Percentiles rank a stretch among this genome's conserved stretches.
These are phyloP conservation scores for Pisolithus sp. DNA, from an alignment of 768 basidiomycete species.

Conservation along the genomic window DNA sequence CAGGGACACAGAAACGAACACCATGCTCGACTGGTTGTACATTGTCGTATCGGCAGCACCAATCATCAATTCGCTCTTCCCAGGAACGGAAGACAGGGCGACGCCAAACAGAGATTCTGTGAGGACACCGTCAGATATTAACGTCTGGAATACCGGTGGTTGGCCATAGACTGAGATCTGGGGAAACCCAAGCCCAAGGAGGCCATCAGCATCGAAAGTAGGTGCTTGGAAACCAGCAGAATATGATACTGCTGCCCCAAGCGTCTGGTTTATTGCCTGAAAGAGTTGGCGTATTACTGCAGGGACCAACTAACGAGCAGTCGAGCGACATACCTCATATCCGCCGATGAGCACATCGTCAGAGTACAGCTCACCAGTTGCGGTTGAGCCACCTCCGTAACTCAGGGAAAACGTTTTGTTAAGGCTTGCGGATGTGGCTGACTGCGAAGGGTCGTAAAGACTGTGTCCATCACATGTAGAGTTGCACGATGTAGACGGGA, in stretches of 20 bases:
- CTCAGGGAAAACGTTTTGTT: conserved; percentile 23
- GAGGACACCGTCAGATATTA: conserved; percentile 31
- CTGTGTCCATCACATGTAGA: conserved; percentile 27
- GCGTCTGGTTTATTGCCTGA: conserved; percentile 33
- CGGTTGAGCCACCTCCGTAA: conserved; percentile 35
- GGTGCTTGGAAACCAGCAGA: conserved; percentile 23
- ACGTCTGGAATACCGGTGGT: conserved; percentile 40
- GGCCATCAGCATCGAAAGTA: conserved; percentile 32
- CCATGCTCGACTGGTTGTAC: conserved; percentile 39
- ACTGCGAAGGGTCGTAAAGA: conserved; percentile 22
- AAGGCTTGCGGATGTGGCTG: conserved; percentile 26
- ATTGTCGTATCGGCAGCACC: conserved; percentile 44
- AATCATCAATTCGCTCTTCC: conserved; percentile 46
- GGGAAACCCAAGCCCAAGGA: conserved; percentile 39
- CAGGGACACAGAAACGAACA: conserved; percentile 28
- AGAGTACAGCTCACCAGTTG: conserved; percentile 33
- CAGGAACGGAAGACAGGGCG: conserved; percentile 34
- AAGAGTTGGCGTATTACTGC: conserved; percentile 1
- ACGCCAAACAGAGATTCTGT: conserved; percentile 40
- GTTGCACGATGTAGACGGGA: conserved; percentile 27
- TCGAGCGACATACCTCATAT: conserved; percentile 25
- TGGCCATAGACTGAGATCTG: conserved; percentile 30
- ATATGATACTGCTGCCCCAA: conserved; percentile 39
- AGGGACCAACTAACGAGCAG: conserved; percentile 7
- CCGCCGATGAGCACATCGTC: conserved; percentile 40